Evolutionary conservation across 257 asterid species (phyloP).

Genomic region (Nicotiana undulata): DNA sequence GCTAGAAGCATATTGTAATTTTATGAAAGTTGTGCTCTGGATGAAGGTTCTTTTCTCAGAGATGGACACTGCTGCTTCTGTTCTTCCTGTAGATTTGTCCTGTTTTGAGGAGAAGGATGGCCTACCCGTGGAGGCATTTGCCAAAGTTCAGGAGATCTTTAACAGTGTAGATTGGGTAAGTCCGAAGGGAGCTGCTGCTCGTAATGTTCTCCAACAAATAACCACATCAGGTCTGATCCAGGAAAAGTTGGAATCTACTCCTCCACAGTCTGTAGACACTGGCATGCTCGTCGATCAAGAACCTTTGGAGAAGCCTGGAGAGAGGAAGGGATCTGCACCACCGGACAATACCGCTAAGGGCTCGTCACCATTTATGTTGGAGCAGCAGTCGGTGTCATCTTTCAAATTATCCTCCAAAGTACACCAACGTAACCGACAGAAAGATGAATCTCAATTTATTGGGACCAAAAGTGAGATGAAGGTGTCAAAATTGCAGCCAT

Average conservation of each 20-base stretch:
- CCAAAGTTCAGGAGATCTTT: constrained; percentile 79
- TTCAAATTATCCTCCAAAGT: constrained; percentile 24
- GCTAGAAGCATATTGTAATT: constrained; percentile 14
- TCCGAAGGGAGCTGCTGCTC: constrained; percentile 59
- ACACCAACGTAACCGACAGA: constrained; percentile 19
- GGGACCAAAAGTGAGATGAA: constrained; percentile 20
- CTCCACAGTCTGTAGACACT: constrained; percentile 18
- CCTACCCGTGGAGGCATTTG: constrained; percentile 94
- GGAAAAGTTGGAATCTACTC: constrained; percentile 29
- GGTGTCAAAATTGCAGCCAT: constrained; percentile 9
- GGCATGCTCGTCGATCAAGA: constrained; percentile 4
- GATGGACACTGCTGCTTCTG: constrained; percentile 64
- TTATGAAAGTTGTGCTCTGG: constrained; percentile 14
- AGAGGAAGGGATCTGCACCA: constrained; percentile 27
- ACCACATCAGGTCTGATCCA: constrained; percentile 32
- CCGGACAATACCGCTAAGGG: constrained; percentile 25
- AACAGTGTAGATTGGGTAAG: constrained; percentile 81
- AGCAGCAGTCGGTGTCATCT: constrained; percentile 23
- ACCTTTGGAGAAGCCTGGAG: constrained; percentile 29
- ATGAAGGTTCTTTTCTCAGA: constrained; percentile 90
- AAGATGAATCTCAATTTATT: constrained; percentile 18
- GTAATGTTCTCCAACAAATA: constrained; percentile 49
- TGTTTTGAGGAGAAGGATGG: constrained; percentile 95
- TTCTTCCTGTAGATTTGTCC: constrained; percentile 50
- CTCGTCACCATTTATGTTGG: constrained; percentile 19